Evolutionary conservation across 2,329 filamentous ascomycete species (phyloP).

Genomic region (Emericellopsis cladophorae): DNA sequence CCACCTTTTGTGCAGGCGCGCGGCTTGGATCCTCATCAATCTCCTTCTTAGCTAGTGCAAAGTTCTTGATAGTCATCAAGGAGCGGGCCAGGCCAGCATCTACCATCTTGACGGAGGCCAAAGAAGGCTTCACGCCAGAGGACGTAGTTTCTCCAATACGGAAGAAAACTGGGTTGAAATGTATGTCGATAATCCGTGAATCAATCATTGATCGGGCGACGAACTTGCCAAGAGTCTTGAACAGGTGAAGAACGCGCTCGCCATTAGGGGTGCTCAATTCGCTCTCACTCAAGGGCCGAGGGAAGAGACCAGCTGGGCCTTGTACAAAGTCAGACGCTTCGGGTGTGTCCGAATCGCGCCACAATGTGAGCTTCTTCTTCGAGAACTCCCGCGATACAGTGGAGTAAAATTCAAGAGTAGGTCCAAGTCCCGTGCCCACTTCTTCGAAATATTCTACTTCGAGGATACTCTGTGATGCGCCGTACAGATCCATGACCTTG

Average conservation of each 20-base stretch:
- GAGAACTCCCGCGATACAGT: constrained; percentile 95
- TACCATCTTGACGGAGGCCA: constrained; percentile 81
- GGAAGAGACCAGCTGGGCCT: constrained; percentile 76
- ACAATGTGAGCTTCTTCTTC: constrained; percentile 92
- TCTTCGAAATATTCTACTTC: constrained; percentile 99
- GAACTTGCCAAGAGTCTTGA: constrained; percentile 92
- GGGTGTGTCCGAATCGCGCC: constrained; percentile 77
- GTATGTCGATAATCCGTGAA: constrained; percentile 92
- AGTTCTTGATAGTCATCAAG: constrained; percentile 76
- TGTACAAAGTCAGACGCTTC: constrained; percentile 72
- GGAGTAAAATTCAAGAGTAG: constrained; percentile 95
- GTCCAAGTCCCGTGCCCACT: constrained; percentile 88
- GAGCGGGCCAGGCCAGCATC: constrained; percentile 80
- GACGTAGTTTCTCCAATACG: constrained; percentile 64
- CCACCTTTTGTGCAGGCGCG: constrained; percentile 56
- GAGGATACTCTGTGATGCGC: constrained; percentile 86
- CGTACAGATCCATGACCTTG: constrained; percentile 98
- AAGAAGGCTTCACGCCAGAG: constrained; percentile 59
- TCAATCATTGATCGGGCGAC: constrained; percentile 97
- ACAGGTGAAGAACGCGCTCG: constrained; percentile 78
- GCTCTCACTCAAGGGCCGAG: constrained; percentile 74
- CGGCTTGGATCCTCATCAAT: constrained; percentile 62
- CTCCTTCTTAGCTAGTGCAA: constrained; percentile 68
- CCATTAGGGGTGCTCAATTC: constrained; percentile 64
- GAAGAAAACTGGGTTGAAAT: constrained; percentile 97